Evolutionary conservation across 2,329 filamentous ascomycete genomes (phyloP).

Genomic region (Aspergillus sp.): DNA sequence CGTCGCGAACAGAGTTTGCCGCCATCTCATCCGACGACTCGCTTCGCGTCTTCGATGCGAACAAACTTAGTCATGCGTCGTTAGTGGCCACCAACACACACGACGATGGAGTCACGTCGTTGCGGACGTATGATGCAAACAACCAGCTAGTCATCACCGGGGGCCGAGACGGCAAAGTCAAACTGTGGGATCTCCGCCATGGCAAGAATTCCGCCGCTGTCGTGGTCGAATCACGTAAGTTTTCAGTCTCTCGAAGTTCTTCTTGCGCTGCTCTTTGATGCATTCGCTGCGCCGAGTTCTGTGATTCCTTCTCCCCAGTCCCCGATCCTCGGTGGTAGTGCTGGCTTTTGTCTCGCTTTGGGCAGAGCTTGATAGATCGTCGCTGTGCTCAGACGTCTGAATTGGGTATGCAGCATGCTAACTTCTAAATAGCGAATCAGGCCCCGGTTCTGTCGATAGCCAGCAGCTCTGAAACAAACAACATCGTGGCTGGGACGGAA

Average conservation of each 20-base stretch:
- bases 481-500: conserved; percentile 58
- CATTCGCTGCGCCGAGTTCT: neutral
- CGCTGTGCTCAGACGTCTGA: neutral
- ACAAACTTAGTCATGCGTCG: conserved; percentile 32
- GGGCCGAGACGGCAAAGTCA: conserved; percentile 43
- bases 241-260: neutral
- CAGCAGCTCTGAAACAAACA: conserved; percentile 46
- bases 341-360: neutral
- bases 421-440: conserved; percentile 42
- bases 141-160: conserved; percentile 35
- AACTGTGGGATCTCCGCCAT: conserved; percentile 42
- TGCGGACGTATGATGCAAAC: conserved; percentile 30
- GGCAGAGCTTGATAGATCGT: neutral
- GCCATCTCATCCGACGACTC: conserved; percentile 49
- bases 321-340: neutral
- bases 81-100: conserved; percentile 32
- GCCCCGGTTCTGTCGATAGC: conserved; percentile 55
- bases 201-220: conserved; percentile 30
- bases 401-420: conserved; percentile 14
- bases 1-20: conserved; percentile 33
- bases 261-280: neutral
- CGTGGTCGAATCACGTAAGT: conserved; percentile 38
- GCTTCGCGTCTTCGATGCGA: conserved; percentile 41
- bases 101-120: conserved; percentile 38
- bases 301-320: neutral